Percentiles rank a stretch among this genome's conserved stretches.
These are phyloP conservation scores for Haematococcus lacustris DNA, from an alignment of 139 green algal species.

Conservation along the genomic window DNA sequence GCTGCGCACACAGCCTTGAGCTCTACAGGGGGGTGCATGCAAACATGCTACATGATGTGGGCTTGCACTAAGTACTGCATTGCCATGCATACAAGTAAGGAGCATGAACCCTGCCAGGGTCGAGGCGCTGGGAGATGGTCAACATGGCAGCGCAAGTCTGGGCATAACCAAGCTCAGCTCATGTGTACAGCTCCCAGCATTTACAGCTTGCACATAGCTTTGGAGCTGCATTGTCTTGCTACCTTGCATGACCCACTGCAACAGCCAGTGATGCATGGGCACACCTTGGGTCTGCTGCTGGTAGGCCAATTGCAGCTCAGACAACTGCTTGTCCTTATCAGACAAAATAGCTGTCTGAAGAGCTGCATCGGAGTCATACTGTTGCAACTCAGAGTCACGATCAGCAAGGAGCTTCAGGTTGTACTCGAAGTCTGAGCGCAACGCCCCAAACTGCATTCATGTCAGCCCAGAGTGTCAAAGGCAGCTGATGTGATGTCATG, in stretches of 20 bases:
- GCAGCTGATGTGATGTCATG: not conserved
- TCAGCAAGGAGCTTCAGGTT: constrained; percentile 49
- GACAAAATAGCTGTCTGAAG: constrained; percentile 12
- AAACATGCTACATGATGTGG: not conserved
- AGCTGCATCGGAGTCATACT: constrained; percentile 27
- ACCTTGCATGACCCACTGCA: too few relatives aligned
- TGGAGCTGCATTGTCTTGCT: too few relatives aligned
- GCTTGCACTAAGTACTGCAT: too few relatives aligned
- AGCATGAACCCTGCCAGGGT: too few relatives aligned
- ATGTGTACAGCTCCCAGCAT: too few relatives aligned
- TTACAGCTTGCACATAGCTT: too few relatives aligned
- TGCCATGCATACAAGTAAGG: too few relatives aligned
- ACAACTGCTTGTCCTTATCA: constrained; percentile 21
- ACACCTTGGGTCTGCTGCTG: constrained; percentile 1
- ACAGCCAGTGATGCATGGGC: too few relatives aligned
- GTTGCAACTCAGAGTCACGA: constrained; percentile 41
- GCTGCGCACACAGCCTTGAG: constrained; percentile 4
- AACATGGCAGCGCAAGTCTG: too few relatives aligned
- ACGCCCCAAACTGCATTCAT: constrained; percentile 31
- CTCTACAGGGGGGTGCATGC: constrained; percentile 3
- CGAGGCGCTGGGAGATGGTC: too few relatives aligned
- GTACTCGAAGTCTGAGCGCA: constrained; percentile 47
- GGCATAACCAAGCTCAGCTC: too few relatives aligned
- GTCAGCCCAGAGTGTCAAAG: not conserved
- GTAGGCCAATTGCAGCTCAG: constrained; percentile 21